These are phyloP conservation scores for Durio zibethinus DNA, from an alignment of 345 rosid species.

Conservation along the genomic window DNA sequence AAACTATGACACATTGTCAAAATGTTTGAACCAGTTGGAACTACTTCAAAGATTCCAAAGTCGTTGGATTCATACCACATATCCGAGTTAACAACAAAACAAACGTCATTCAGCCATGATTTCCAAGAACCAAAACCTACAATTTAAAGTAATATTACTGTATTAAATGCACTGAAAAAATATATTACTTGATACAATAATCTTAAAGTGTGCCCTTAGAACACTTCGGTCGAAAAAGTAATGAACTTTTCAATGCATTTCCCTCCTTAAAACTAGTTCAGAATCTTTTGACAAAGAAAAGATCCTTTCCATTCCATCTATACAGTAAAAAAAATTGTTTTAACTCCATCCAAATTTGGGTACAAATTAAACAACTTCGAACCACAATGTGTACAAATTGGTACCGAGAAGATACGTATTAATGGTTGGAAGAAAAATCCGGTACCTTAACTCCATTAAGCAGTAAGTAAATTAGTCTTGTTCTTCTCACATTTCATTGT, in stretches of 20 bases:
- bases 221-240: neutral
- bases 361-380: neutral
- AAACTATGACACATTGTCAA: neutral
- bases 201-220: neutral
- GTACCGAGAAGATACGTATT: neutral
- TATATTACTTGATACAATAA: neutral
- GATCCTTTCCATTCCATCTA: neutral
- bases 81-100: too few relatives aligned
- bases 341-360: neutral
- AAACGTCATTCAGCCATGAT: too few relatives aligned
- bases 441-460: neutral
- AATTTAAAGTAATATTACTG: too few relatives aligned
- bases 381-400: neutral
- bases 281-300: neutral
- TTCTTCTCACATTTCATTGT: constrained; percentile 57
- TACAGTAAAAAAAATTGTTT: neutral
- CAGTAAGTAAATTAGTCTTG: neutral
- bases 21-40: neutral
- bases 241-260: neutral
- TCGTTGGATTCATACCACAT: too few relatives aligned
- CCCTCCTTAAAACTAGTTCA: neutral
- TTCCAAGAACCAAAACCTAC: too few relatives aligned
- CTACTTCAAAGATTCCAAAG: too few relatives aligned
- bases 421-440: neutral
- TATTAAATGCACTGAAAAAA: too few relatives aligned